Evolutionary conservation across 1,284 basidiomycete species (phyloP).

Genomic region (Heterobasidion occidentale): DNA sequence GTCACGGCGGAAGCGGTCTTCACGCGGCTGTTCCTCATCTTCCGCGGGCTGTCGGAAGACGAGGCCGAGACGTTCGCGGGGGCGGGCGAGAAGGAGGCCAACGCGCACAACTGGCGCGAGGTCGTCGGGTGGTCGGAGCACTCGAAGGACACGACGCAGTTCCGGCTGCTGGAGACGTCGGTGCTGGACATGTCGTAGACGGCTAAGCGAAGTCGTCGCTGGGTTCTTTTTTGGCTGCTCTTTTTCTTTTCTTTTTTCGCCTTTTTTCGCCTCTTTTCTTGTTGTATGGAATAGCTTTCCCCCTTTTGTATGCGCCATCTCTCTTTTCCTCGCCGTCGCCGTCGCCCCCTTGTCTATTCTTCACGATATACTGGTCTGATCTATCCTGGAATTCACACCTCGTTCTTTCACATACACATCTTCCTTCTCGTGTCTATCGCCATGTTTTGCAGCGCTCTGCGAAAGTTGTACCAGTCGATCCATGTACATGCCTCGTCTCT

Average conservation of each 20-base stretch:
- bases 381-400: not conserved
- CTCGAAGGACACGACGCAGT: slow-evolving; percentile 61
- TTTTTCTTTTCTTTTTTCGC: not conserved
- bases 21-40: slow-evolving; percentile 79
- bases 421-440: not conserved
- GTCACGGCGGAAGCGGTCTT: slow-evolving; percentile 72
- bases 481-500: not conserved
- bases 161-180: slow-evolving; percentile 71
- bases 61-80: slow-evolving; percentile 63
- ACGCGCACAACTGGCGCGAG: slow-evolving; percentile 69
- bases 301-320: not conserved
- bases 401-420: not conserved
- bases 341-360: slow-evolving; percentile 6
- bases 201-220: not conserved
- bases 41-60: slow-evolving; percentile 72
- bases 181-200: slow-evolving; percentile 59
- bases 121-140: slow-evolving; percentile 70
- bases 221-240: not conserved
- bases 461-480: not conserved
- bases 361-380: slow-evolving; percentile 3
- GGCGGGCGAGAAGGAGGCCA: slow-evolving; percentile 80
- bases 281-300: slow-evolving; percentile 9
- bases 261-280: slow-evolving; percentile 5
- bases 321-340: not conserved
- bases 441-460: not conserved